Evolutionary conservation across 108 stramenopile genomes (phyloP).

Genomic region (Aurantiochytrium sp.): DNA sequence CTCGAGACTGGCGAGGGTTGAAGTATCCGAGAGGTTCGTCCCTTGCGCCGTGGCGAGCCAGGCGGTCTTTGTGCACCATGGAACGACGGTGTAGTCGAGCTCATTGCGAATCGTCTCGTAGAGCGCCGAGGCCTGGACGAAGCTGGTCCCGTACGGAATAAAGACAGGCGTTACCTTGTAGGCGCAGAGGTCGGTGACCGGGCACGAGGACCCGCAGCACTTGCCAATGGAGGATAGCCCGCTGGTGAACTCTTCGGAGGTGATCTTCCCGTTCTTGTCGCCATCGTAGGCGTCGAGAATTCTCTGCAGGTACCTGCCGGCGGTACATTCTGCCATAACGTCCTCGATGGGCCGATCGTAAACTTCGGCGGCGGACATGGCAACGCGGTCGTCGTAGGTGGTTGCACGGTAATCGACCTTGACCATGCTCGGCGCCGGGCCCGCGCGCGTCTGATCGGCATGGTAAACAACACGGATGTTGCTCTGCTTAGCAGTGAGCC

Average conservation of each 20-base stretch:
- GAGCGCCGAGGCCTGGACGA: not conserved
- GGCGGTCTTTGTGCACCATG: not conserved
- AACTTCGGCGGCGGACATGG: not conserved
- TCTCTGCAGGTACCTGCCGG: not conserved
- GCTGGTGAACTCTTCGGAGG: not conserved
- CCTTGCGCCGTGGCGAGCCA: not conserved
- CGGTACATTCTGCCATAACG: not conserved
- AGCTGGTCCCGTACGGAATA: not conserved
- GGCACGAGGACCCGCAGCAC: not conserved
- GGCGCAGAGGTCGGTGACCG: not conserved
- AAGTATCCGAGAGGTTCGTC: not conserved
- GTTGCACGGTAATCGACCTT: slow-evolving; percentile 2
- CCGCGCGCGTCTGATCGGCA: not conserved
- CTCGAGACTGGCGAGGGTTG: not conserved
- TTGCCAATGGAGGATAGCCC: not conserved
- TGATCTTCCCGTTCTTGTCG: not conserved
- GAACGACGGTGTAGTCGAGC: not conserved
- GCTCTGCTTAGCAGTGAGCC: not conserved
- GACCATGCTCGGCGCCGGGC: not conserved
- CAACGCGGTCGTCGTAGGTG: not conserved
- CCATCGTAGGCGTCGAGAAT: not conserved
- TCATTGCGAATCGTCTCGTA: not conserved
- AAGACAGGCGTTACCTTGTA: not conserved
- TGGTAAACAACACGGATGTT: not conserved
- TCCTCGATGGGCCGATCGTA: not conserved